Evolutionary conservation across 208 protist species (phyloP), one percentile per base, ranked within the genome.

Genomic region (Leishmania braziliensis): DNA sequence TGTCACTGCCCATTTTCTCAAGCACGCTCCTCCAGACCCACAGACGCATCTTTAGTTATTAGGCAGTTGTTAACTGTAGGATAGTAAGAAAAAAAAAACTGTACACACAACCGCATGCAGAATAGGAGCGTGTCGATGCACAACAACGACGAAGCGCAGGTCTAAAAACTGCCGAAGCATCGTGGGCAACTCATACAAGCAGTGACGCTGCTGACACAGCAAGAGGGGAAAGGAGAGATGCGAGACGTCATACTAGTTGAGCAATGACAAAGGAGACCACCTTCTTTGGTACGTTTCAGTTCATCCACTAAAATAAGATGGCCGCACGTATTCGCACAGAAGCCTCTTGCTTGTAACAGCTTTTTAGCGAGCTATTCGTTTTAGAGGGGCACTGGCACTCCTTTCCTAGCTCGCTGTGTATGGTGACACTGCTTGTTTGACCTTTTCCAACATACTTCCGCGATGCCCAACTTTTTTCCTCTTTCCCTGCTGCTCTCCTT

Each of bases 21-120:
- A 33, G 53, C 73, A 29, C 73, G 54, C 29, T 56, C 73, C 14
- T 20, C 16, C 54, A 65, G 51, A 63, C 73, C 20, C 20, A 29
- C 73, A 58, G 73, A 66, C 39, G 33, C 39, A 65, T 63, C 10
- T 63, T 80, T 84, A 80, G 76, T 77, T 69, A 66, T 56, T 84
- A 84, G 75, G 81, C 73, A 84, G 75, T 68, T 66, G 74, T 72
- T 77, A 77, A 84, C 76, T 65, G 81, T 84, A 84, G 81, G 74
- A 80, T 84, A 80, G 81, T 72, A 77, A 80, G 62, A 56, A 51
- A 77, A 10, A 58, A 77, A 51, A 43, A 78, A 78, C 36, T 2
- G 5, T 33, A 33, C 68, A 51, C 46, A 72, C 72, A 50, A 70
- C 39, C 12, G 39, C 60, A 82, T 20, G 5, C 50, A 69, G n/a